A percentile compares a stretch with the other conserved stretches of the same genome.
Conservation (phyloP, 75 land plant genomes). For the Cryptomeria japonica region DNA sequence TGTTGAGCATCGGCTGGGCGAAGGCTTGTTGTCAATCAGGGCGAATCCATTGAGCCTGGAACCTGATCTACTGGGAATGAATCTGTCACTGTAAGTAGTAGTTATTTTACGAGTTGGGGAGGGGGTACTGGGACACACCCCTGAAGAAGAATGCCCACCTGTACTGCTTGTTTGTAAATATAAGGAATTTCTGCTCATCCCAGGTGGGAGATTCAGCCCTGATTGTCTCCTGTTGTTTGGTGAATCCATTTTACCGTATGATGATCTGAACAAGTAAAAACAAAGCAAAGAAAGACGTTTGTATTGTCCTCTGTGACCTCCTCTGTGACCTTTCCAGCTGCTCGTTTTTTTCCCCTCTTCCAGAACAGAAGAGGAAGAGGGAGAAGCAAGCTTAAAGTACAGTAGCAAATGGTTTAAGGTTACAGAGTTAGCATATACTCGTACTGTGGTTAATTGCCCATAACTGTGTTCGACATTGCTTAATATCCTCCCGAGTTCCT, state of each 20-base stretch:
- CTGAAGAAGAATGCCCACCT: not conserved
- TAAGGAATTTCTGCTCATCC: slow-evolving; percentile 3
- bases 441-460: too few species aligned
- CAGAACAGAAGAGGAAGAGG: not conserved
- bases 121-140: not conserved
- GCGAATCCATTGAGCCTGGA: slow-evolving; percentile 83
- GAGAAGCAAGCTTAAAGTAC: not conserved
- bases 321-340: not conserved
- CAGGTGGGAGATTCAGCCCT: slow-evolving; percentile 12
- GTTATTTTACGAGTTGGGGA: not conserved
- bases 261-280: not conserved
- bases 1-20: slow-evolving; percentile 14
- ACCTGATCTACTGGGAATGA: slow-evolving; percentile 84
- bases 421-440: not conserved
- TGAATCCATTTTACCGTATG: not conserved
- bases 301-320: too few species aligned
- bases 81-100: slow-evolving; percentile 84
- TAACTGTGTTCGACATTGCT: not conserved
- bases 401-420: not conserved
- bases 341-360: not conserved
- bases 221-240: not conserved
- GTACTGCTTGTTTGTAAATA: not conserved
- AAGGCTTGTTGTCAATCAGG: slow-evolving; percentile 35
- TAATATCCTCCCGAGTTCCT: not conserved
- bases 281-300: not conserved